These are phyloP conservation scores for Talaromyces sp. DNA, from an alignment of 2,329 filamentous ascomycete genomes.

Conservation along the genomic window DNA sequence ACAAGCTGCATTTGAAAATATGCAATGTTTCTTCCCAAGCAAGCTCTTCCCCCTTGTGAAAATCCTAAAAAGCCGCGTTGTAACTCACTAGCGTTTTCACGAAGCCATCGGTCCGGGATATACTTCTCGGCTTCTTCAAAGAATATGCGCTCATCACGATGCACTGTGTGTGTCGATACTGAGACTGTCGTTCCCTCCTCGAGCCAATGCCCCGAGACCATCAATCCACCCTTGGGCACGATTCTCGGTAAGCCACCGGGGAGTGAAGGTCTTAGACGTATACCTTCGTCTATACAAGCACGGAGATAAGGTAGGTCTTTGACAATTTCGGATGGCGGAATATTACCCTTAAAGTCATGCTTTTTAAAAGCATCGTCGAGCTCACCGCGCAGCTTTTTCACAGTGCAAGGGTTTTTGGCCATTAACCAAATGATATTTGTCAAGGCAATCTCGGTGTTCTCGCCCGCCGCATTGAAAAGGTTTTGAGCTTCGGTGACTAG, in stretches of 20 bases:
- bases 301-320: slow-evolving; percentile 46
- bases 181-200: slow-evolving; percentile 6
- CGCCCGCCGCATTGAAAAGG: slow-evolving; percentile 46
- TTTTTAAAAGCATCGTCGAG: background rate
- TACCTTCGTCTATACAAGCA: slow-evolving; percentile 44
- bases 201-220: slow-evolving; percentile 38
- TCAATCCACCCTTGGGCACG: slow-evolving; percentile 36
- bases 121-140: slow-evolving; percentile 24
- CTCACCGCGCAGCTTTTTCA: slow-evolving; percentile 36
- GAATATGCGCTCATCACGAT: slow-evolving; percentile 26
- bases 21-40: slow-evolving; percentile 39
- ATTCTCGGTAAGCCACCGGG: slow-evolving; percentile 34
- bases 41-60: slow-evolving; percentile 34
- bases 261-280: slow-evolving; percentile 37
- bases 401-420: slow-evolving; percentile 40
- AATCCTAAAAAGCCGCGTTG: slow-evolving; percentile 39
- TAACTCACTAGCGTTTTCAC: slow-evolving; percentile 10
- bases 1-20: slow-evolving; percentile 46
- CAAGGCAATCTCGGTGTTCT: slow-evolving; percentile 51
- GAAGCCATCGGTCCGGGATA: slow-evolving; percentile 30
- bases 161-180: slow-evolving; percentile 27
- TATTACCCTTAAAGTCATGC: slow-evolving; percentile 22
- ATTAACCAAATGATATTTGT: slow-evolving; percentile 51
- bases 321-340: slow-evolving; percentile 46
- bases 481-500: slow-evolving; percentile 50